phyloP scores from a whole-genome alignment of 306 rosid species.

The Inga laurina region DNA sequence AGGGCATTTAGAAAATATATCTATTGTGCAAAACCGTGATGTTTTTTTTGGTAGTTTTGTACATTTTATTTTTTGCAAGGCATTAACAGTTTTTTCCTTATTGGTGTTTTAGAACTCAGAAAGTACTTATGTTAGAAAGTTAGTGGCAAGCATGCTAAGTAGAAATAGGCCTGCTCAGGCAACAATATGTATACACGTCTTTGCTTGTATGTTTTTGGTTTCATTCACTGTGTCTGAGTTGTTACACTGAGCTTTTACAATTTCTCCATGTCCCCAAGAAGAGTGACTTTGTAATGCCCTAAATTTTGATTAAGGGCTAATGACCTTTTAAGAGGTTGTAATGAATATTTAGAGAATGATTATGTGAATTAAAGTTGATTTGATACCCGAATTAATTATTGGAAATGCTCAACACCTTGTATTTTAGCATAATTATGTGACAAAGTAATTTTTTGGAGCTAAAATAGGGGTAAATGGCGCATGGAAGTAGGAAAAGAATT shows the following conservation, averaged over 20 bases:
- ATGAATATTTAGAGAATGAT: too few relatives aligned
- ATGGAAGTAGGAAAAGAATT: too few relatives aligned
- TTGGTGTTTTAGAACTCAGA: conserved; percentile 59
- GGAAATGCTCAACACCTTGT: too few relatives aligned
- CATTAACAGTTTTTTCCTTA: neutral
- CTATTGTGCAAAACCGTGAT: neutral
- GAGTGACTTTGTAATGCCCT: conserved; percentile 30
- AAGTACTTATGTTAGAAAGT: conserved; percentile 65
- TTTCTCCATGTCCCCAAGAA: conserved; percentile 69
- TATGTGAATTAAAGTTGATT: too few relatives aligned
- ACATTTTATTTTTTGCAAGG: neutral
- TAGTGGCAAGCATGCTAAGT: conserved; percentile 99
- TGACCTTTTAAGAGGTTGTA: too few relatives aligned
- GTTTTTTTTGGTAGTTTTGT: neutral
- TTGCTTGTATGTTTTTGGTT: conserved; percentile 21
- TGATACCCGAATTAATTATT: too few relatives aligned
- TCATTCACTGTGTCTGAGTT: conserved; percentile 29
- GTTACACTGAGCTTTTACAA: conserved; percentile 19
- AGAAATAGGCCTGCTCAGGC: conserved; percentile 90
- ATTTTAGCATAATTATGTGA: too few relatives aligned
- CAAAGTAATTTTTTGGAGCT: too few relatives aligned
- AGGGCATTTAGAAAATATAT: neutral
- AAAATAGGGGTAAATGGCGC: too few relatives aligned
- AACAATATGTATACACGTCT: conserved; percentile 61
- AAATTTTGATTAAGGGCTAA: too few relatives aligned